Evolutionary conservation across 371 early-diverging fungal genomes (phyloP), one percentile per base, ranked within the genome.

Genomic region (Antonospora locustae): DNA sequence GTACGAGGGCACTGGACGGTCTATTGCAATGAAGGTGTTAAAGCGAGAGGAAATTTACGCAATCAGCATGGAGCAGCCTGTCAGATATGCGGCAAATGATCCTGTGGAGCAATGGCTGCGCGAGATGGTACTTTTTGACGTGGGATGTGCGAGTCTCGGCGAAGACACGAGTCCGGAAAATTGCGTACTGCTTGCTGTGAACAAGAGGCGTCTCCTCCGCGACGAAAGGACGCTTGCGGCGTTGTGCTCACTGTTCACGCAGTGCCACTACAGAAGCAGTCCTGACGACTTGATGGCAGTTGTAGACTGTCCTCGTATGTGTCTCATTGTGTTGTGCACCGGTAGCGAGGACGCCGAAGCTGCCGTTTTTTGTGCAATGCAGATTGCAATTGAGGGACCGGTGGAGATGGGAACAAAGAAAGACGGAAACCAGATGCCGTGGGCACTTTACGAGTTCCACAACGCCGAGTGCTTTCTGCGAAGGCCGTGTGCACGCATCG

Each of bases 1-100:
- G 46, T 97, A 97, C 74, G 98, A 97, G 78, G 98, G 98, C 52
- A 97, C 98, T 0, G 98, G 98, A 28, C 81, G 92, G 45, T 87
- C 92, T 4, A 79, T 97, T 36, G 85, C 88, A 17, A 78, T 90
- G 30, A 94, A 94, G 73, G 78, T 97, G 79, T 89, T 61, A 79
- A 89, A 73, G 84, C 87, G 71, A 78, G 86, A 46, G 81, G 90
- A 57, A 86, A 90, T 90, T 40, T 81, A 86, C 51, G 91, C 93
- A 71, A 80, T 90, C 63, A 79, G 82, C 53, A 72, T 95, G 50
- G 84, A 85, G 50, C 88, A 88, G 60, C 90, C 94, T 0, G 95
- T 95, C 68, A 80, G 96, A 65, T 95, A 95, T 76, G 81, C 81
- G 3, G 71, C 78, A 24, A 79, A 82, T 47, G 98, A 98, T 73